A percentile compares a stretch with the other conserved stretches of the same genome.
These are phyloP conservation scores for Botryotinia calthae DNA, from an alignment of 2,329 filamentous ascomycete genomes.

Conservation along the genomic window DNA sequence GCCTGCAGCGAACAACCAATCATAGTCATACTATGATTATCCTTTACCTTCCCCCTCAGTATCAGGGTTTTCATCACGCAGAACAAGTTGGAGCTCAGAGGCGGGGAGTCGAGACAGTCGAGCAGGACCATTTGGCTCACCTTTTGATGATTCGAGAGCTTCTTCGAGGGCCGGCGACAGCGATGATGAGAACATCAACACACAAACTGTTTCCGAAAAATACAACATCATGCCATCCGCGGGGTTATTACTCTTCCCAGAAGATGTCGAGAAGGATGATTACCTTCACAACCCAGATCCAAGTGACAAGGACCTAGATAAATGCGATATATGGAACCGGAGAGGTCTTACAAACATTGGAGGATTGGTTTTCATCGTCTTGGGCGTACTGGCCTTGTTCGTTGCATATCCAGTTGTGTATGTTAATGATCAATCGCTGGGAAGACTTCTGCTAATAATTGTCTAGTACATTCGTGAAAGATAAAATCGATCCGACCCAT, in stretches of 20 bases:
- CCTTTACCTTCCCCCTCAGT: slow-evolving; percentile 44
- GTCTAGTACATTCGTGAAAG: slow-evolving; percentile 55
- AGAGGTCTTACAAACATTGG: slow-evolving; percentile 64
- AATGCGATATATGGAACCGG: slow-evolving; percentile 63
- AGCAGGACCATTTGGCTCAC: slow-evolving; percentile 38
- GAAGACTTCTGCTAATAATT: slow-evolving; percentile 30
- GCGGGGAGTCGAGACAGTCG: slow-evolving; percentile 52
- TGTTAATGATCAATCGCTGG: slow-evolving; percentile 37
- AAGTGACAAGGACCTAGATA: slow-evolving; percentile 57
- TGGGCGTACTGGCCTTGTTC: slow-evolving; percentile 63
- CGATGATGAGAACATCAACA: slow-evolving; percentile 65
- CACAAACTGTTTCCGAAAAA: slow-evolving; percentile 70
- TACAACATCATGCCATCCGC: slow-evolving; percentile 69
- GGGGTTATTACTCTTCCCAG: slow-evolving; percentile 64
- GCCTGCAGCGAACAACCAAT: slow-evolving; percentile 43
- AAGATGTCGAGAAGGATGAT: slow-evolving; percentile 73
- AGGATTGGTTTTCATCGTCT: slow-evolving; percentile 55
- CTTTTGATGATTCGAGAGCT: slow-evolving; percentile 40
- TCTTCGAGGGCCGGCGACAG: slow-evolving; percentile 46
- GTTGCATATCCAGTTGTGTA: slow-evolving; percentile 70
- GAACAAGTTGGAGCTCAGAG: slow-evolving; percentile 66
- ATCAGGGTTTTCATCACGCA: slow-evolving; percentile 51
- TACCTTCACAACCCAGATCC: slow-evolving; percentile 69
- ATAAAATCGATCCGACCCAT: slow-evolving; percentile 33
- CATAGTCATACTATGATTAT: slow-evolving; percentile 47